Evolutionary conservation across 2,329 filamentous ascomycete genomes (phyloP).

Genomic region (Mycosphaerella sp.): DNA sequence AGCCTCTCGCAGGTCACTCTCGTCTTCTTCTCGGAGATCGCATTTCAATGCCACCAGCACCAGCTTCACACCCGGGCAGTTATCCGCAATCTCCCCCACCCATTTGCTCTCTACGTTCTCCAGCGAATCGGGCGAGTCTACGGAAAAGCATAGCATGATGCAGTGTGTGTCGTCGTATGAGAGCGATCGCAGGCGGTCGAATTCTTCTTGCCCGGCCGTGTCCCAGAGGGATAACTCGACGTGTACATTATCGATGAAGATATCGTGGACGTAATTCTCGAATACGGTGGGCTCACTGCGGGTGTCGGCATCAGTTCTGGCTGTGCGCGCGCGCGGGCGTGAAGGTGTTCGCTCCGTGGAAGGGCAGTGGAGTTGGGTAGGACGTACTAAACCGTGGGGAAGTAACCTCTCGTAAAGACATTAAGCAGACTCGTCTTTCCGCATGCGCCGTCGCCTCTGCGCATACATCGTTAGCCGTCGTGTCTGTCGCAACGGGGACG

Average conservation of each 20-base stretch:
- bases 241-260: constrained; percentile 95
- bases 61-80: constrained; percentile 90
- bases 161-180: constrained; percentile 98
- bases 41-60: constrained; percentile 96
- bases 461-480: background rate
- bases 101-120: constrained; percentile 99
- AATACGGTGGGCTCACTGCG: constrained; percentile 85
- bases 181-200: constrained; percentile 87
- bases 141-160: constrained; percentile 97
- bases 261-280: constrained; percentile 99
- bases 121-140: constrained; percentile 91
- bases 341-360: background rate
- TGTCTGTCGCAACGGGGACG: background rate
- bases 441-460: constrained; percentile 87
- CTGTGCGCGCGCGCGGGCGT: background rate
- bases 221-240: constrained; percentile 98
- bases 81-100: constrained; percentile 96
- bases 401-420: constrained; percentile 98
- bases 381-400: constrained; percentile 85
- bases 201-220: constrained; percentile 97
- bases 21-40: constrained; percentile 66
- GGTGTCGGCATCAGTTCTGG: background rate
- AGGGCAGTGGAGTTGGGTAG: background rate
- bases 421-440: constrained; percentile 97
- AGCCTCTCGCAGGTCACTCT: constrained; percentile 58